Conservation (phyloP, 805 yeast genomes). For the Starmerella davenportii region DNA sequence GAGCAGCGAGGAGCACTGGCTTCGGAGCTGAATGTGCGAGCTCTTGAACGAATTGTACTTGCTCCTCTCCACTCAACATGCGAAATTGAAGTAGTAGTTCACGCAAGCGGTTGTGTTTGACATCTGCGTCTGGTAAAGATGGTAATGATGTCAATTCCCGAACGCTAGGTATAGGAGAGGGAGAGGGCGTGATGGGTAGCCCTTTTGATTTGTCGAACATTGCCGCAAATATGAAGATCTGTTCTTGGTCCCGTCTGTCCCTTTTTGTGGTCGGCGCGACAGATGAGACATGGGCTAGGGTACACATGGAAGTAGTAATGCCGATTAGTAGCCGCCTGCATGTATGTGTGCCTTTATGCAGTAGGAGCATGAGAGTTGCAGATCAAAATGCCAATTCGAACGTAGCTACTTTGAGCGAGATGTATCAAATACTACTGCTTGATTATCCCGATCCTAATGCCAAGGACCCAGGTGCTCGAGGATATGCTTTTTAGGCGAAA, state of each 20-base stretch:
- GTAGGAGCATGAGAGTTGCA: too few species aligned
- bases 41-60: slow-evolving; percentile 13
- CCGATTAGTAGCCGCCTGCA: too few species aligned
- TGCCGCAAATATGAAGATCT: not conserved
- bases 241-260: not conserved
- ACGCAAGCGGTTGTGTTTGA: not conserved
- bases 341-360: too few species aligned
- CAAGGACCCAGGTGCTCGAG: too few species aligned
- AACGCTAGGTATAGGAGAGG: slow-evolving; percentile 19
- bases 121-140: not conserved
- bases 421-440: too few species aligned
- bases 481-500: too few species aligned
- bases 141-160: slow-evolving; percentile 4
- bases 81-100: slow-evolving; percentile 11
- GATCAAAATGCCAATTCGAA: too few species aligned
- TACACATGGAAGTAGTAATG: too few species aligned
- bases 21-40: slow-evolving; percentile 17
- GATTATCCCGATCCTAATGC: too few species aligned
- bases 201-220: slow-evolving; percentile 1
- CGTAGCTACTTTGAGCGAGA: too few species aligned
- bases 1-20: slow-evolving; percentile 18
- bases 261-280: not conserved
- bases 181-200: slow-evolving; percentile 19
- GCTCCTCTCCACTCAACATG: slow-evolving; percentile 11
- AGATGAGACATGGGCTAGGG: not conserved